Percentiles rank a stretch among this genome's conserved stretches.
Evolutionary conservation across 305 asterid genomes (phyloP).

Genomic region (Fraxinus albicans): DNA sequence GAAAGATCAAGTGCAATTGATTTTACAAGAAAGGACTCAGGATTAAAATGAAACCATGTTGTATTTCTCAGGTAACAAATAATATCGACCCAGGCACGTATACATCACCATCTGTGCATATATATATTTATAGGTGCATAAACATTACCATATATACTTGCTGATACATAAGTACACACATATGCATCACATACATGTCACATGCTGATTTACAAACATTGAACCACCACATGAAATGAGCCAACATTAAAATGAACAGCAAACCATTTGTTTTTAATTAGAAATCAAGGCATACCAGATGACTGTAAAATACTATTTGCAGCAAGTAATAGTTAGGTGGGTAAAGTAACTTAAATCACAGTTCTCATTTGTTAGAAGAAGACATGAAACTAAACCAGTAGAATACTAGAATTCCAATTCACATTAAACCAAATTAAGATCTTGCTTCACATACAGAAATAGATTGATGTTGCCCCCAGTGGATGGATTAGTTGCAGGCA

Average conservation of each 20-base stretch:
- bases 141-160: not conserved
- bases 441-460: not conserved
- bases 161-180: not conserved
- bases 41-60: not conserved
- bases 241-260: not conserved
- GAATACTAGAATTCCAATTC: not conserved
- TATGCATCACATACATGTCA: not conserved
- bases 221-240: not conserved
- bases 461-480: not conserved
- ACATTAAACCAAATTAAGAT: not conserved
- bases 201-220: not conserved
- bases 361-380: not conserved
- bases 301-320: not conserved
- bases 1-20: not conserved
- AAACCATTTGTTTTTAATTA: not conserved
- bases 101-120: not conserved
- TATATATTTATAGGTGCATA: not conserved
- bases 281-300: not conserved
- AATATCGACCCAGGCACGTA: not conserved
- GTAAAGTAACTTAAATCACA: not conserved
- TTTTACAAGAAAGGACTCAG: not conserved
- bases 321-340: not conserved
- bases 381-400: not conserved
- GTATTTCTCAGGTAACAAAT: not conserved
- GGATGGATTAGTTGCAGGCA: not conserved